These are phyloP conservation scores for Prinsepia uniflora DNA, from an alignment of 306 rosid species.

Conservation along the genomic window DNA sequence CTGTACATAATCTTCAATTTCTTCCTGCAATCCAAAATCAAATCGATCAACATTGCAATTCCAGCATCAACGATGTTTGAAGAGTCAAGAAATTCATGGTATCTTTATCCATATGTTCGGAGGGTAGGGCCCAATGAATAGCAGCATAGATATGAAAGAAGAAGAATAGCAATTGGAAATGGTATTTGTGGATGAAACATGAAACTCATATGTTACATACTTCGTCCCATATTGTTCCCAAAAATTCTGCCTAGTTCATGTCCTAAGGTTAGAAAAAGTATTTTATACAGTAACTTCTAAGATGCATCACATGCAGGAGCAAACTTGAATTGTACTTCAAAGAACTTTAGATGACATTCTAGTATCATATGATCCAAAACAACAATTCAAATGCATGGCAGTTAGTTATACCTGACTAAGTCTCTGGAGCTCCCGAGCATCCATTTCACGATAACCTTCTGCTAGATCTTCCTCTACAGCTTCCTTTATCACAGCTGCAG, in stretches of 20 bases:
- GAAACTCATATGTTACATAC: too few relatives aligned
- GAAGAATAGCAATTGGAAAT: too few relatives aligned
- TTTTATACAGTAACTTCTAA: too few relatives aligned
- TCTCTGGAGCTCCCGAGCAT: constrained; percentile 73
- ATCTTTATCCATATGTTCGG: too few relatives aligned
- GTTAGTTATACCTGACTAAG: constrained; percentile 50
- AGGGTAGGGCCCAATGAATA: neutral
- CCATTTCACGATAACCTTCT: constrained; percentile 81
- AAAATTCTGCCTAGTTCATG: too few relatives aligned
- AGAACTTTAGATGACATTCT: neutral
- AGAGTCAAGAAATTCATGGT: neutral
- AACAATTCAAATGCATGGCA: neutral
- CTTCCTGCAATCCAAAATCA: constrained; percentile 55
- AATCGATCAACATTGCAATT: neutral
- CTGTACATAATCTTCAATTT: constrained; percentile 54
- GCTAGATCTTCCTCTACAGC: constrained; percentile 87
- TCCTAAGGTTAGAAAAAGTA: too few relatives aligned
- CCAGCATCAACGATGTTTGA: neutral
- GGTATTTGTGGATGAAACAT: too few relatives aligned
- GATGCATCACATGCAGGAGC: neutral
- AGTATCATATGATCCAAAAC: neutral
- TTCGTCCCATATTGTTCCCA: too few relatives aligned
- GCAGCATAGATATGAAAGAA: neutral
- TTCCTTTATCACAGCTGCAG: constrained; percentile 88
- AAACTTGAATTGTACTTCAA: neutral